Percentiles rank a stretch among this genome's conserved stretches.
Conservation (phyloP, 2,329 filamentous ascomycete genomes). For the Sporothrix inflata region DNA sequence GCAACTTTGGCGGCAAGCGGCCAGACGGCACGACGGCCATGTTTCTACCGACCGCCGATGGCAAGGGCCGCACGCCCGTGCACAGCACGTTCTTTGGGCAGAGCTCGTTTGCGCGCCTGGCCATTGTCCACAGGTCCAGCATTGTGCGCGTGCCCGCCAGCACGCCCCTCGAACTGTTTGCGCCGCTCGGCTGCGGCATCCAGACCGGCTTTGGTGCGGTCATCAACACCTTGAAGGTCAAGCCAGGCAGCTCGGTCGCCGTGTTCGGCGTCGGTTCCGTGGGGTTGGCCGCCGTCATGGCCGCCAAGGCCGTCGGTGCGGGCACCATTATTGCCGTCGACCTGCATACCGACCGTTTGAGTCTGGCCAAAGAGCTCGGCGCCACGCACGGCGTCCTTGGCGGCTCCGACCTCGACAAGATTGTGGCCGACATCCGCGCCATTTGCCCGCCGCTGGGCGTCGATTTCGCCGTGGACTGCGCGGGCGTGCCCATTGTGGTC, state of each 20-base stretch:
- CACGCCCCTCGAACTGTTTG: constrained; percentile 38
- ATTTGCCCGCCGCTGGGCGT: constrained; percentile 40
- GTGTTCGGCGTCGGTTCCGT: constrained; percentile 44
- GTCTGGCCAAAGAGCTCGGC: constrained; percentile 5
- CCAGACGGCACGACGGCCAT: constrained; percentile 29
- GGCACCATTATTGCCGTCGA: neutral
- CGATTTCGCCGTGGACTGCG: constrained; percentile 42
- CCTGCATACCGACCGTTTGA: neutral
- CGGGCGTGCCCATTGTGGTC: constrained; percentile 45
- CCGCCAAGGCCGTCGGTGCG: neutral
- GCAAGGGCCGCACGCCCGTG: constrained; percentile 23
- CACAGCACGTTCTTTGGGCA: constrained; percentile 43
- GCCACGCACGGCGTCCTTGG: constrained; percentile 11
- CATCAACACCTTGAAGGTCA: constrained; percentile 40
- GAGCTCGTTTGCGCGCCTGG: constrained; percentile 41
- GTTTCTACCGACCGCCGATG: neutral
- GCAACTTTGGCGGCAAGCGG: constrained; percentile 38
- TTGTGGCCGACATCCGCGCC: constrained; percentile 28
- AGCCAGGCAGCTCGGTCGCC: constrained; percentile 37
- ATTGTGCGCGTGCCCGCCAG: constrained; percentile 38
- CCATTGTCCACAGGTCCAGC: constrained; percentile 39
- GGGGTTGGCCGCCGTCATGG: constrained; percentile 39
- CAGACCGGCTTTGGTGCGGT: constrained; percentile 45
- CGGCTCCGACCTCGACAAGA: neutral
- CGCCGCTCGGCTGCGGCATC: constrained; percentile 44